phyloP scores from a whole-genome alignment of 768 basidiomycete species.

The Suillus ampliporus region DNA sequence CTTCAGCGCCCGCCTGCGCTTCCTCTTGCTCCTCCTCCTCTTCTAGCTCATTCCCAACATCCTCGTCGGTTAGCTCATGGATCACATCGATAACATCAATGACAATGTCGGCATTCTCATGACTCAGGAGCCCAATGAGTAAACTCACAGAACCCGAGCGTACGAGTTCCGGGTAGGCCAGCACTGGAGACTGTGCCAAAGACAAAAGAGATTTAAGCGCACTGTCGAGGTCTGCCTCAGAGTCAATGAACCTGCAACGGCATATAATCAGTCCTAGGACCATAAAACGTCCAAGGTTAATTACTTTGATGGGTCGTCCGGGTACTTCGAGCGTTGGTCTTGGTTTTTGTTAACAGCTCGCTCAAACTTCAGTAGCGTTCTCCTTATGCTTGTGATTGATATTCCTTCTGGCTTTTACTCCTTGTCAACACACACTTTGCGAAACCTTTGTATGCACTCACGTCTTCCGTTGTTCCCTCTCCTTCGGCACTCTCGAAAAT shows the following conservation, averaged over 20 bases:
- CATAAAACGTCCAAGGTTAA: slow-evolving; percentile 17
- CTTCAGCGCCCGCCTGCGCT: slow-evolving; percentile 70
- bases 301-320: slow-evolving; percentile 90
- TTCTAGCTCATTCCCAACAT: slow-evolving; percentile 80
- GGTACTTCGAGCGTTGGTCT: slow-evolving; percentile 94
- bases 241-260: slow-evolving; percentile 89
- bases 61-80: slow-evolving; percentile 96
- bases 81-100: slow-evolving; percentile 93
- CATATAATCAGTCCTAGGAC: slow-evolving; percentile 11
- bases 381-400: slow-evolving; percentile 71
- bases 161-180: slow-evolving; percentile 91
- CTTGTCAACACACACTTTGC: slow-evolving; percentile 7
- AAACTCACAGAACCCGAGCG: slow-evolving; percentile 71
- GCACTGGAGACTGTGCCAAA: slow-evolving; percentile 79
- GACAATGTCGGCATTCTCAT: slow-evolving; percentile 98
- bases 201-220: slow-evolving; percentile 89
- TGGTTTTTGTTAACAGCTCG: slow-evolving; percentile 93
- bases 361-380: slow-evolving; percentile 81
- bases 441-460: slow-evolving; percentile 42
- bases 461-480: slow-evolving; percentile 69
- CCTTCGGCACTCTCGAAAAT: slow-evolving; percentile 85
- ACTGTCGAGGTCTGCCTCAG: slow-evolving; percentile 92
- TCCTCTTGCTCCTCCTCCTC: slow-evolving; percentile 68
- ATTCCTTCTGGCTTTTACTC: slow-evolving; percentile 65
- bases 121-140: slow-evolving; percentile 85